These are phyloP conservation scores for Lactarius tabidus DNA, from an alignment of 768 basidiomycete species.

Conservation along the genomic window DNA sequence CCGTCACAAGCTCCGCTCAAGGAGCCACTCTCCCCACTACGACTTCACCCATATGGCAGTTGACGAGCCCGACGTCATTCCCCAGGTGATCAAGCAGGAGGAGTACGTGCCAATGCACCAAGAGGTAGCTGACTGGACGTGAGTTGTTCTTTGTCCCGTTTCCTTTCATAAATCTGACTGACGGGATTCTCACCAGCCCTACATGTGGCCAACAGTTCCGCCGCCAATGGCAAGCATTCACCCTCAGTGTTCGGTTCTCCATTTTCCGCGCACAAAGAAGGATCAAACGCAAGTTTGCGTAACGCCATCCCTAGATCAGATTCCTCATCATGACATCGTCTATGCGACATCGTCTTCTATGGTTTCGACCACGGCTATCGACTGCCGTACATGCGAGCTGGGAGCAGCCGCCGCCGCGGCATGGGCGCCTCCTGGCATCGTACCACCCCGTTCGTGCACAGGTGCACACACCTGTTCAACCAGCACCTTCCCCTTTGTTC, in stretches of 20 bases:
- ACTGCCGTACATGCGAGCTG: slow-evolving; percentile 12
- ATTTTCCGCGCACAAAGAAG: slow-evolving; percentile 51
- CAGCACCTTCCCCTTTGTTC: background rate
- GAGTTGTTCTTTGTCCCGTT: slow-evolving; percentile 10
- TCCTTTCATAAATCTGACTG: slow-evolving; percentile 3
- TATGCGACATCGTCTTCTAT: slow-evolving; percentile 15
- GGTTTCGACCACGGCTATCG: slow-evolving; percentile 22
- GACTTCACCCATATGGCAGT: background rate
- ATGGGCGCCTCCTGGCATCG: background rate
- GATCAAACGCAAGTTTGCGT: slow-evolving; percentile 30
- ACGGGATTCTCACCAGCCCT: slow-evolving; percentile 37
- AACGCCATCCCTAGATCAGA: background rate
- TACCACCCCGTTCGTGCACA: background rate
- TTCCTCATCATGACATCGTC: slow-evolving; percentile 9
- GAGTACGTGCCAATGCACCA: slow-evolving; percentile 10
- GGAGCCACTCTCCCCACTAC: slow-evolving; percentile 19
- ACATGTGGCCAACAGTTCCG: slow-evolving; percentile 52
- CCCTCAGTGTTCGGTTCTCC: slow-evolving; percentile 51
- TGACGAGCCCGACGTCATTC: background rate
- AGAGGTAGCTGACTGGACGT: slow-evolving; percentile 25
- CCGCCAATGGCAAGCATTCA: slow-evolving; percentile 59
- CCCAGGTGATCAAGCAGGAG: slow-evolving; percentile 13
- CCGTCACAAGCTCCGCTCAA: slow-evolving; percentile 21
- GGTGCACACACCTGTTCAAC: background rate
- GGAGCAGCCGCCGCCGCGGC: background rate